Evolutionary conservation across 768 basidiomycete species (phyloP), one percentile per base, ranked within the genome.

Genomic region (Naganishia onofrii): DNA sequence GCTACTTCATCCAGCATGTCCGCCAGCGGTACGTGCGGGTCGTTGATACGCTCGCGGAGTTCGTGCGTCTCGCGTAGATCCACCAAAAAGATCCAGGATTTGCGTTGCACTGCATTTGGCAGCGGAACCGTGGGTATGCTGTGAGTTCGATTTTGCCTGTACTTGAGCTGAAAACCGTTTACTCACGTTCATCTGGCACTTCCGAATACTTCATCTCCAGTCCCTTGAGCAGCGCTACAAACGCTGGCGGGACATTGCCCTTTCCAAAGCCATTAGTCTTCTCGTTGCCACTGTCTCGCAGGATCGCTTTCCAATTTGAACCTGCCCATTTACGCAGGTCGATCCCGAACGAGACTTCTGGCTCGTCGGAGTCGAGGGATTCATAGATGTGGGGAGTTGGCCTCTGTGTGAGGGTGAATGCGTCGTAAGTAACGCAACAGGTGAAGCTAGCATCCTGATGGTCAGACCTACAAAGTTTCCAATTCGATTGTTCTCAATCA

Each of bases 401-500:
- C 48, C 90, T 85, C 76, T 76, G 51, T 3, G 28, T 29, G 1
- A 17, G n/a, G n/a, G 10, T 6, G 15, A 19, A 23, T n/a, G 0
- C 12, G 26, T 48, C 13, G 28, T 42, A 32, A 60, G 54, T 3
- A 10, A 5, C 1, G 23, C 2, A 21, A 34, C 42, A 3, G 10
- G 3, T 21, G 36, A 21, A 10, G 13, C 31, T 31, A 31, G 4
- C 3, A 26, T n/a, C n/a, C 1, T n/a, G 10, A 29, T 1, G 12
- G 21, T 19, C 9, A 29, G 2, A 69, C 76, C 69, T 46, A 75
- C 74, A 88, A 96, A 98, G 0, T 93, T 90, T 0, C 94, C 94
- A 0, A 93, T 95, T 67, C 94, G 87, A 78, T 93, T 92, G 13
- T 91, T 89, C 79, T 96, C 93, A 71, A 96, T 93, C 60, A 95